Conservation (phyloP, 805 yeast genomes). For the Candida rishiriensis region DNA sequence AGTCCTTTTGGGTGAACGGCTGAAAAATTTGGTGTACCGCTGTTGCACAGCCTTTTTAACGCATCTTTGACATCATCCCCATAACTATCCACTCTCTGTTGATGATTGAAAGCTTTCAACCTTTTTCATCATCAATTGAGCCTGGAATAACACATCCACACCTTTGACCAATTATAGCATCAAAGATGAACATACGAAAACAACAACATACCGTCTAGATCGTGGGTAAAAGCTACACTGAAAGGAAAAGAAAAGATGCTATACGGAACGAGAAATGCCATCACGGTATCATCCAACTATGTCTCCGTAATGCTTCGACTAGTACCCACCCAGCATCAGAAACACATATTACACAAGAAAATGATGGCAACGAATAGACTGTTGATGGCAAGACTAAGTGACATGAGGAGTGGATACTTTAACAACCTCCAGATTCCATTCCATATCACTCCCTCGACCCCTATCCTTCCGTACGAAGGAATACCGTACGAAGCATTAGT, state of each 20-base stretch:
- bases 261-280: slow-evolving; percentile 3
- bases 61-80: too few species aligned
- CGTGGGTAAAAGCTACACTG: too few species aligned
- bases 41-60: too few species aligned
- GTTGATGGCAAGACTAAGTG: slow-evolving; percentile 11
- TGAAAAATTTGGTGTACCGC: too few species aligned
- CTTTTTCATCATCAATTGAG: too few species aligned
- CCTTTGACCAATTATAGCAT: too few species aligned
- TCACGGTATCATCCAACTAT: slow-evolving; percentile 4
- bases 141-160: too few species aligned
- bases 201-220: too few species aligned
- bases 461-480: slow-evolving; percentile 16
- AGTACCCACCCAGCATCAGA: slow-evolving; percentile 11
- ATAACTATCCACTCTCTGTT: too few species aligned
- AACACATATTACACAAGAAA: slow-evolving; percentile 9
- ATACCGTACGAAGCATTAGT: slow-evolving; percentile 21
- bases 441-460: slow-evolving; percentile 1
- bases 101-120: too few species aligned
- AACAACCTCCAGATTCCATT: slow-evolving; percentile 17
- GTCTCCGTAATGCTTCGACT: slow-evolving; percentile 15
- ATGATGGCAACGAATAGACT: slow-evolving; percentile 14
- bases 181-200: too few species aligned
- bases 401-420: slow-evolving; percentile 20
- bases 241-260: slow-evolving; percentile 1
- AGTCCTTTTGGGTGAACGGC: too few species aligned